Evolutionary conservation across 257 asterid species (phyloP), one percentile per base, ranked within the genome.

Genomic region (Fraxinus quadrangulata): DNA sequence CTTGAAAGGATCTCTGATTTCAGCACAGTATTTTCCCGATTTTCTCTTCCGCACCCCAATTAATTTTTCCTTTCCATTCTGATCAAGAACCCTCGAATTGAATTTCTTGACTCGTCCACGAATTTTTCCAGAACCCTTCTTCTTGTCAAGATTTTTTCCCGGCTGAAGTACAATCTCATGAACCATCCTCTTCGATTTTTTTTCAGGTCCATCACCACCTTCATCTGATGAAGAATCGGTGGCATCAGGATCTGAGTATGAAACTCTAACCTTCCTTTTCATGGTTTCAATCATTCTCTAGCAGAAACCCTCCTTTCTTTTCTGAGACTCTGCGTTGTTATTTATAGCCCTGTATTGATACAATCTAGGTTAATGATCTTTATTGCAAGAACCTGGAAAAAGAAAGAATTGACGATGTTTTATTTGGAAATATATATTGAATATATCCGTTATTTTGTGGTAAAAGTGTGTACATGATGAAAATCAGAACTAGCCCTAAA

Each of bases 171-270:
- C 47, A 19, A 88, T 67, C 67, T 86, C 90, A 82, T 80, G 87
- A 13, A 78, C 73, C 26, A 61, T 82, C 12, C 82, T 33, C 90
- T 81, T 85, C 51, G 85, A 76, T 33, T 67, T 79, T n/a, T 59
- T 68, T 21, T 33, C 82, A 10, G 75, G 4, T 3, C 34, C 19
- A 17, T 70, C 83, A 11, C 33, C 6, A 61, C 37, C 75, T 36
- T 88, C 92, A n/a, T 86, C 88, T 17, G 92, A 88, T 0, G 92
- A 88, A 70, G 89, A 85, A 56, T 86, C 90, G 37, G 92, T 88
- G 78, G 92, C 92, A 80, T 88, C 85, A 5, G 92, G 90, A 82
- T 88, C 92, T 19, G 81, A 49, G 71, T 83, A 88, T 5, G 80
- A 67, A 19, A 88, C 73, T 79, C 83, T 78, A 69, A 86, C 75